phyloP scores from a whole-genome alignment of 169 alveolate genomes.

The Plasmodium ovale region DNA sequence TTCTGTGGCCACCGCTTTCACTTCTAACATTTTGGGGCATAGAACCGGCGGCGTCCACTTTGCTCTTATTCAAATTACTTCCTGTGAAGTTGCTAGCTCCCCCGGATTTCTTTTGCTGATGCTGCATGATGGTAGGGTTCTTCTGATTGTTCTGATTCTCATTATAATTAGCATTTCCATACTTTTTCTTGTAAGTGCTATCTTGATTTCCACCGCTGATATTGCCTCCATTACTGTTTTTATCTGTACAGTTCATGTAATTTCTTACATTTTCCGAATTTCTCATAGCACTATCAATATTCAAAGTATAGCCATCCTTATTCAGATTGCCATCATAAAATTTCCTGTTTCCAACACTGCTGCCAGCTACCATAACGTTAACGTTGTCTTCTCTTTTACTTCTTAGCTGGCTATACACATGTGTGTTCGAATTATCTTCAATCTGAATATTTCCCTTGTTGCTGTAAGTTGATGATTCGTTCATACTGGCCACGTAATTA shows the following conservation, averaged over 20 bases:
- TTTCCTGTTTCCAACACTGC: neutral
- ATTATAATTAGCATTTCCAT: constrained; percentile 25
- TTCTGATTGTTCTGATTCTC: constrained; percentile 20
- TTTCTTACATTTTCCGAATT: constrained; percentile 4
- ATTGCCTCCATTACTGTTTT: neutral
- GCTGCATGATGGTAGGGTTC: constrained; percentile 5
- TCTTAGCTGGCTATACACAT: constrained; percentile 41
- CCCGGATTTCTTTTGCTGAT: constrained; percentile 50
- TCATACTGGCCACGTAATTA: constrained; percentile 14
- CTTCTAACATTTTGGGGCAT: neutral
- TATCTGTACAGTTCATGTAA: constrained; percentile 28
- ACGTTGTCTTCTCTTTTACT: constrained; percentile 40
- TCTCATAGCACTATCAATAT: neutral
- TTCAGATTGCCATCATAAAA: constrained; percentile 13
- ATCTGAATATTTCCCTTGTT: constrained; percentile 9
- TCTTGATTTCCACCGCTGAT: constrained; percentile 16
- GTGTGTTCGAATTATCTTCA: constrained; percentile 14
- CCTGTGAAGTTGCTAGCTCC: constrained; percentile 12
- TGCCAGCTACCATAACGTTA: constrained; percentile 10
- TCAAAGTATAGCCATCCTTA: neutral
- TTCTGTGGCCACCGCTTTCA: neutral
- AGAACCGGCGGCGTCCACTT: constrained; percentile 7
- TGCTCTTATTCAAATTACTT: constrained; percentile 13
- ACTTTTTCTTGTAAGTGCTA: constrained; percentile 30
- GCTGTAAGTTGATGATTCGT: constrained; percentile 13